Evolutionary conservation across 75 land plant species (phyloP).

Genomic region (Picea sitchensis): DNA sequence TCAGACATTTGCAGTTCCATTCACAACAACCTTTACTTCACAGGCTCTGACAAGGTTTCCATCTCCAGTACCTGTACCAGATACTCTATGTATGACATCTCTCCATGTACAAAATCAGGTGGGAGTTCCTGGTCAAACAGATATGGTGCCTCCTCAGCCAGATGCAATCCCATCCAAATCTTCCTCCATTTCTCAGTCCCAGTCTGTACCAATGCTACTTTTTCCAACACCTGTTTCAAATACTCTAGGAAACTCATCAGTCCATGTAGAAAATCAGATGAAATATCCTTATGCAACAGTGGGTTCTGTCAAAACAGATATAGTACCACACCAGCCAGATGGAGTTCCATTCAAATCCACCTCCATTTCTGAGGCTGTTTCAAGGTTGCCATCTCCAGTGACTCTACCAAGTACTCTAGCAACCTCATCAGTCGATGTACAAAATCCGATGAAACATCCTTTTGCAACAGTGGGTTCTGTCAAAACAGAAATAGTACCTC

Average conservation of each 20-base stretch:
- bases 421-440: neutral
- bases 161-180: neutral
- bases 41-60: neutral
- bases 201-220: neutral
- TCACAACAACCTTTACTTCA: neutral
- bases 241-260: neutral
- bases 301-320: neutral
- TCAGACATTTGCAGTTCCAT: neutral
- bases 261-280: neutral
- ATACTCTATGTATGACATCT: neutral
- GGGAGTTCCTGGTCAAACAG: constrained; percentile 1
- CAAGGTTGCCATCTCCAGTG: constrained; percentile 2
- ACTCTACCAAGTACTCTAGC: neutral
- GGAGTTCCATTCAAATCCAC: neutral
- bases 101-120: neutral
- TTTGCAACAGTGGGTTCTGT: neutral
- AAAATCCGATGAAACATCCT: neutral
- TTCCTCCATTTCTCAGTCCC: neutral
- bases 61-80: neutral
- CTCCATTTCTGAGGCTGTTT: neutral
- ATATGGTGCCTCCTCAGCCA: neutral
- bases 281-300: neutral
- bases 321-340: neutral
- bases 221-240: neutral
- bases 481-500: neutral